These are phyloP conservation scores for Pseudopediastrum boryanum DNA, from an alignment of 139 green algal species.

Conservation along the genomic window DNA sequence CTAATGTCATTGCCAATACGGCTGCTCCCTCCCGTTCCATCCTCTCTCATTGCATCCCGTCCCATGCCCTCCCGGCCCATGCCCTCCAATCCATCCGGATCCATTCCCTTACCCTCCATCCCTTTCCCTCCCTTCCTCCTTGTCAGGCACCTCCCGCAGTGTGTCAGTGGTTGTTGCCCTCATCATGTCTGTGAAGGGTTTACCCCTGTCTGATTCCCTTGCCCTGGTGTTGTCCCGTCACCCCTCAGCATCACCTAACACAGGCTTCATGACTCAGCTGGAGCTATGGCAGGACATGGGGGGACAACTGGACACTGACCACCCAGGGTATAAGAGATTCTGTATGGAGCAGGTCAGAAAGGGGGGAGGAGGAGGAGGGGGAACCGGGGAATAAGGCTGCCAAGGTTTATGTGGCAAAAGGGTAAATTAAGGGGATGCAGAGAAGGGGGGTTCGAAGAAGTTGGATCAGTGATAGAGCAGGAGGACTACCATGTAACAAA, in stretches of 20 bases:
- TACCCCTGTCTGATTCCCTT: conserved; percentile 7
- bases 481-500: too few species aligned
- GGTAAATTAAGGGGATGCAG: too few species aligned
- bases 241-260: conserved; percentile 60
- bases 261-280: conserved; percentile 79
- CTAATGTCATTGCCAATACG: too few species aligned
- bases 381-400: too few species aligned
- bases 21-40: too few species aligned
- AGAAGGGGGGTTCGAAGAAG: too few species aligned
- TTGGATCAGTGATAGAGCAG: too few species aligned
- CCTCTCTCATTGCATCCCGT: too few species aligned
- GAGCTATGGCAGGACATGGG: conserved; percentile 69
- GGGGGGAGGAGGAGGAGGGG: neutral
- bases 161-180: conserved; percentile 51
- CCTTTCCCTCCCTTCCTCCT: neutral
- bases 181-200: conserved; percentile 40
- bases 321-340: conserved; percentile 72
- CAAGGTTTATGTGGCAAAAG: too few species aligned
- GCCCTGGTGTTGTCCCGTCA: conserved; percentile 14
- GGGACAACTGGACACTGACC: conserved; percentile 54
- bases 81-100: too few species aligned
- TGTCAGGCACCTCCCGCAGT: conserved; percentile 28
- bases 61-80: too few species aligned
- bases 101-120: neutral
- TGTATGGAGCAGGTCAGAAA: conserved; percentile 52